Evolutionary conservation across 1,284 basidiomycete species (phyloP), one percentile per base, ranked within the genome.

Genomic region (Boletus sp.): DNA sequence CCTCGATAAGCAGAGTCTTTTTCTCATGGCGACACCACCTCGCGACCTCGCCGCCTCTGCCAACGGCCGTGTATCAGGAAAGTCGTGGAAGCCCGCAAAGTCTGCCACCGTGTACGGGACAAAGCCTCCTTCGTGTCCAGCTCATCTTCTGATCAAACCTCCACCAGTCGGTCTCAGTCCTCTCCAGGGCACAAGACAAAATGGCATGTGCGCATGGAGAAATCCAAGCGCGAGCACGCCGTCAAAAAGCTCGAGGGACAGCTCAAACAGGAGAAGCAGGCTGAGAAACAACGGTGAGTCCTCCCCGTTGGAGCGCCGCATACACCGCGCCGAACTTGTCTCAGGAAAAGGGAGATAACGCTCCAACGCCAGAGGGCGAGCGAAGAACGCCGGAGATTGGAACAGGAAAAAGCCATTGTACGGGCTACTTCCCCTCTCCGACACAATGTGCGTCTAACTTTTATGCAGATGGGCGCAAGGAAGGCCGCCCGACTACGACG

Each of bases 321-420:
- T 14, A 12, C 41, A 36, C 35, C 29, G 12, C 40, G 5, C 22
- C 19, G 36, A 56, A 9, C 41, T 20, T 33, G 37, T 42, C 46
- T 33, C 58, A 88, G 88, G 48, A 76, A 83, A 53, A 72, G 76
- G 55, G 79, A 84, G 58, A 74, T 86, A 46, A 87, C 83, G 0
- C 64, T 77, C 49, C 81, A 85, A 57, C 80, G 87, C 48, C 85
- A 80, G 63, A 80, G 73, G 56, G 81, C 78, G 25, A 80, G 79
- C 39, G 85, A 88, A 58, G 88, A 91, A 61, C 78, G 79, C 48
- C 71, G 70, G 54, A 74, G 82, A 46, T 61, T 88, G 39, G 85
- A 90, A 59, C 83, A 87, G 57, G 82, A 81, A 55, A 87, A 82
- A 59, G 78, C 78, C 30, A 82, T 80, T 70, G 88, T 86, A 58